Percentiles rank a stretch among this genome's conserved stretches.
phyloP scores from a whole-genome alignment of 2,329 filamentous ascomycete genomes.

The Thielaviopsis euricoi region DNA sequence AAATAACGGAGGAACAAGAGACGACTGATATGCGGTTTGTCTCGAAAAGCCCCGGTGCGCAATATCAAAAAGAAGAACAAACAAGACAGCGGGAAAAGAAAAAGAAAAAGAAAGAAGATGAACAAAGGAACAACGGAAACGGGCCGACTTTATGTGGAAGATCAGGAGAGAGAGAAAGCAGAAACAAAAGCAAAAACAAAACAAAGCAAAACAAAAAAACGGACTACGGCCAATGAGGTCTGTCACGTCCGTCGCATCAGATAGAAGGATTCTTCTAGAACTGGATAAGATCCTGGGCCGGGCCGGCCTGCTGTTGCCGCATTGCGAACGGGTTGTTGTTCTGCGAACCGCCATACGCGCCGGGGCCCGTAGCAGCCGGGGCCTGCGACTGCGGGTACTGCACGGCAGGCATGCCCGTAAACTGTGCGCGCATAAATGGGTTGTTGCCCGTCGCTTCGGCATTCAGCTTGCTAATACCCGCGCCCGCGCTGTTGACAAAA shows the following conservation, averaged over 20 bases:
- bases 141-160: slow-evolving; percentile 10
- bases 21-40: not conserved
- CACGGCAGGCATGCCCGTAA: slow-evolving; percentile 55
- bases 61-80: not conserved
- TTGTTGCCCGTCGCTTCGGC: slow-evolving; percentile 66
- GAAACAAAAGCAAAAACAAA: slow-evolving; percentile 12
- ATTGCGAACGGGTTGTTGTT: slow-evolving; percentile 39
- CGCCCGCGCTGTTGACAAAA: slow-evolving; percentile 88
- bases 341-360: slow-evolving; percentile 33
- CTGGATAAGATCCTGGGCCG: slow-evolving; percentile 45
- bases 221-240: not conserved
- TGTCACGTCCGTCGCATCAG: not conserved
- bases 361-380: slow-evolving; percentile 39
- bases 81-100: not conserved
- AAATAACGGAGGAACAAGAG: not conserved
- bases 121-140: not conserved
- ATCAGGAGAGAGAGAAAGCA: slow-evolving; percentile 14
- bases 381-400: slow-evolving; percentile 35
- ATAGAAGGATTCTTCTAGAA: slow-evolving; percentile 25
- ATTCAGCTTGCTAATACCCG: slow-evolving; percentile 55
- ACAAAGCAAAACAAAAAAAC: slow-evolving; percentile 12
- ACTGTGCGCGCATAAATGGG: slow-evolving; percentile 74
- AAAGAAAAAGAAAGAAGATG: not conserved
- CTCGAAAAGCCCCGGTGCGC: not conserved
- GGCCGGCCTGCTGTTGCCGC: slow-evolving; percentile 28